phyloP scores from a whole-genome alignment of 768 basidiomycete genomes.

The Mycena galericulata region DNA sequence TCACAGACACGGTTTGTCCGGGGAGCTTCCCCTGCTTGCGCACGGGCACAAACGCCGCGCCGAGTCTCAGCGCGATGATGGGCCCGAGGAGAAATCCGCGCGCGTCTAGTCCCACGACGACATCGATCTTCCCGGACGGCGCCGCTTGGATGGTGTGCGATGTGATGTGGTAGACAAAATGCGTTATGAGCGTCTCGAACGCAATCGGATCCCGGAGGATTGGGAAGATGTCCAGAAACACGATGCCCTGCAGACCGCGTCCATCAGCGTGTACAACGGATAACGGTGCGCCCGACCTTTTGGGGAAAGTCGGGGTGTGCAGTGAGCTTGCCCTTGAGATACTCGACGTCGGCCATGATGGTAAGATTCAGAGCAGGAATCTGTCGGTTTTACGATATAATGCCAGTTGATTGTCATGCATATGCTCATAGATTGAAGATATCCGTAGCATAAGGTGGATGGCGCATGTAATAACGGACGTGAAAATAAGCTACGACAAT shows the following conservation, averaged over 20 bases:
- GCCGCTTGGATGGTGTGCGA: constrained; percentile 77
- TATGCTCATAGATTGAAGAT: constrained; percentile 40
- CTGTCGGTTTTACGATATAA: no score
- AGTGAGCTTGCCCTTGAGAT: constrained; percentile 70
- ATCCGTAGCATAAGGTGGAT: constrained; percentile 43
- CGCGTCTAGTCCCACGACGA: constrained; percentile 95
- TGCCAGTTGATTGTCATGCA: constrained; percentile 27
- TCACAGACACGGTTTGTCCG: constrained; percentile 78
- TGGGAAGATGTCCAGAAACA: constrained; percentile 96
- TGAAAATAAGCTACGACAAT: constrained; percentile 50
- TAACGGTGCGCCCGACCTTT: constrained; percentile 65
- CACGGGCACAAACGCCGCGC: constrained; percentile 96
- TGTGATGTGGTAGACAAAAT: constrained; percentile 87
- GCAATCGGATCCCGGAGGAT: constrained; percentile 87
- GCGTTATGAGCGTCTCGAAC: constrained; percentile 92
- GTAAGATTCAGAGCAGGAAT: constrained; percentile 27
- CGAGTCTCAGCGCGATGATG: constrained; percentile 88
- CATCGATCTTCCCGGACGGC: constrained; percentile 81
- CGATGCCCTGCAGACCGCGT: constrained; percentile 74
- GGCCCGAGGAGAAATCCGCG: constrained; percentile 97
- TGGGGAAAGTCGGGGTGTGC: constrained; percentile 87
- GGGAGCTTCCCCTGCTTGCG: constrained; percentile 97
- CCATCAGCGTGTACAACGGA: not conserved
- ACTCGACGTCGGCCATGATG: constrained; percentile 81
- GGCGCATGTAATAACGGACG: constrained; percentile 48